Evolutionary conservation across 176 grass and related monocot species (phyloP).

Genomic region (Triticum turgidum): DNA sequence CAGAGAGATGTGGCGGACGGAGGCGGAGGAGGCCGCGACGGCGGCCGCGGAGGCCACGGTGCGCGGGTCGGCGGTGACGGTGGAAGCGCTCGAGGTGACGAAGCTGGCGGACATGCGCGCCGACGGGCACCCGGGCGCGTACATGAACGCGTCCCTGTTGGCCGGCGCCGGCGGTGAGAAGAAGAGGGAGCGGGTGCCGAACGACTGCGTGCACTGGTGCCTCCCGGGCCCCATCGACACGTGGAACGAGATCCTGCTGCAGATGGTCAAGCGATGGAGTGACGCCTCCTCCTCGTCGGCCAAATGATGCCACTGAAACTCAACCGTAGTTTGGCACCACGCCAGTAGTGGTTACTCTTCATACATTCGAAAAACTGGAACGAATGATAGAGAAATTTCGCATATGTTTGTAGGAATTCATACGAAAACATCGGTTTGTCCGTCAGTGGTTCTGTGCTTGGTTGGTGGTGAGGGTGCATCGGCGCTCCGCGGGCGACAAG

Average conservation of each 20-base stretch:
- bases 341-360: not conserved
- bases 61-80: slow-evolving; percentile 13
- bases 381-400: not conserved
- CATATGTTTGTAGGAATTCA: not conserved
- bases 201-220: slow-evolving; percentile 96
- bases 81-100: slow-evolving; percentile 61
- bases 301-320: not conserved
- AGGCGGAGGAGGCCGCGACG: slow-evolving; percentile 50
- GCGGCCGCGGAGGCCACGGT: slow-evolving; percentile 17
- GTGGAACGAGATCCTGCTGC: slow-evolving; percentile 85
- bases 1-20: slow-evolving; percentile 50
- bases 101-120: slow-evolving; percentile 54
- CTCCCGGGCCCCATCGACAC: slow-evolving; percentile 74
- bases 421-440: not conserved
- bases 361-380: not conserved
- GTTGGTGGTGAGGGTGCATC: too few relatives aligned
- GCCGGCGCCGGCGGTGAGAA: slow-evolving; percentile 17
- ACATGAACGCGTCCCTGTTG: slow-evolving; percentile 62
- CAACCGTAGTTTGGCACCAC: not conserved
- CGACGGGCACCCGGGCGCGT: slow-evolving; percentile 64
- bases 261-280: slow-evolving; percentile 58
- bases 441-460: too few relatives aligned
- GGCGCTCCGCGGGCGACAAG: too few relatives aligned
- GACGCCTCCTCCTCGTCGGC: not conserved
- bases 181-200: slow-evolving; percentile 43